Percentiles rank a stretch among this genome's conserved stretches.
phyloP scores from a whole-genome alignment of 2,329 filamentous ascomycete species.

The Alternaria sp. region DNA sequence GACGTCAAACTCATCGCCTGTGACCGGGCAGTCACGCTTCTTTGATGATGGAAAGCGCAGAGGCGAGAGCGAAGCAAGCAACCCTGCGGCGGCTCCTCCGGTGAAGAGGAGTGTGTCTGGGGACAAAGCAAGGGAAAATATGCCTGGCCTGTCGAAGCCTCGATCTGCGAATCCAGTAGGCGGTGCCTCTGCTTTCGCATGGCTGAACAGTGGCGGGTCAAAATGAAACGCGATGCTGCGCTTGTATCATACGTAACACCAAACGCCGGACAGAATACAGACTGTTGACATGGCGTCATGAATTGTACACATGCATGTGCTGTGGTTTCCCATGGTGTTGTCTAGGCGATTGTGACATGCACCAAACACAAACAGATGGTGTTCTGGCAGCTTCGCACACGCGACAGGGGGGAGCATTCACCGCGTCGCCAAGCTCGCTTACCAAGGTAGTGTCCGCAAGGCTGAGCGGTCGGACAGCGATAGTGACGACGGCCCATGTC shows the following conservation, averaged over 20 bases:
- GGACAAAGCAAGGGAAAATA: constrained; percentile 49
- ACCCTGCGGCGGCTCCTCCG: constrained; percentile 16
- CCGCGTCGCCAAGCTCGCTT: constrained; percentile 25
- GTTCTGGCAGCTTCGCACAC: not conserved
- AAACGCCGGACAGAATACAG: not conserved
- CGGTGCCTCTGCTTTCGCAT: constrained; percentile 91
- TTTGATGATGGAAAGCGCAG: constrained; percentile 57
- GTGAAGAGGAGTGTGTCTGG: constrained; percentile 39
- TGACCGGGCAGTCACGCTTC: constrained; percentile 52
- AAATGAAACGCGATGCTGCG: constrained; percentile 22
- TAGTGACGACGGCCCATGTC: constrained; percentile 26
- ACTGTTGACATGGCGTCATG: not conserved
- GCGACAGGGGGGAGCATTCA: constrained; percentile 3
- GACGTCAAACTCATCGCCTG: constrained; percentile 31
- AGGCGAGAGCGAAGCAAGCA: constrained; percentile 26
- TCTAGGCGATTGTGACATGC: not conserved
- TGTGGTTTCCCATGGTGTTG: not conserved
- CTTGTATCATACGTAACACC: not conserved
- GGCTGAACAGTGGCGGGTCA: constrained; percentile 68
- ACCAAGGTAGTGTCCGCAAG: constrained; percentile 16
- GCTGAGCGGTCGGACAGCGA: constrained; percentile 18
- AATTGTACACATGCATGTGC: not conserved
- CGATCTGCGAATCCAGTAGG: constrained; percentile 82
- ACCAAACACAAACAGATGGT: not conserved
- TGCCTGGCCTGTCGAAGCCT: constrained; percentile 52